These are phyloP conservation scores for Dothidotthia symphoricarpi DNA, from an alignment of 2,329 filamentous ascomycete genomes.

Conservation along the genomic window DNA sequence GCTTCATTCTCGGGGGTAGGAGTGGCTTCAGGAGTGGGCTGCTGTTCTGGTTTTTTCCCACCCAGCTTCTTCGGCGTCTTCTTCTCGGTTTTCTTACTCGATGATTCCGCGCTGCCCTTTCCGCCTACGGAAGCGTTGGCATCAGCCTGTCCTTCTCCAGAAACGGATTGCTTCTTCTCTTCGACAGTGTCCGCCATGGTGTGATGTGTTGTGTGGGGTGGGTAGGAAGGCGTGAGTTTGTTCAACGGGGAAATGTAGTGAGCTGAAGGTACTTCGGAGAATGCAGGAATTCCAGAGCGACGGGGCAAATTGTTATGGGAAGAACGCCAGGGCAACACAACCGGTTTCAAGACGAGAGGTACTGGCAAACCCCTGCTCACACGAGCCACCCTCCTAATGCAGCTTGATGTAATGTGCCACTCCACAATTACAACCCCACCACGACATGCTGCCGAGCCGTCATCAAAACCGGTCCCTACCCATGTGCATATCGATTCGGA, in stretches of 20 bases:
- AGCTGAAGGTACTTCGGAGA: slow-evolving; percentile 16
- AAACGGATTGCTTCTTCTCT: slow-evolving; percentile 38
- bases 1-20: slow-evolving; percentile 48
- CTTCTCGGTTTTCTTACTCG: slow-evolving; percentile 48
- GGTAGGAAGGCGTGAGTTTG: slow-evolving; percentile 7
- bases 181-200: slow-evolving; percentile 42
- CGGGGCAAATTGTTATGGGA: slow-evolving; percentile 35
- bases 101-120: slow-evolving; percentile 40
- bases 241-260: slow-evolving; percentile 11
- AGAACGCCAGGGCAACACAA: slow-evolving; percentile 31
- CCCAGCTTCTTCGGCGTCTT: slow-evolving; percentile 53
- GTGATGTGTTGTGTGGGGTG: slow-evolving; percentile 13
- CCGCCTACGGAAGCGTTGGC: slow-evolving; percentile 38
- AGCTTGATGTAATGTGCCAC: slow-evolving; percentile 42
- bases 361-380: slow-evolving; percentile 32
- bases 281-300: slow-evolving; percentile 18
- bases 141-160: slow-evolving; percentile 41
- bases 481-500: slow-evolving; percentile 19
- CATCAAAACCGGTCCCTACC: slow-evolving; percentile 35
- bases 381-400: slow-evolving; percentile 38
- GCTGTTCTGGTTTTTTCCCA: slow-evolving; percentile 46
- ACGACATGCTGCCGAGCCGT: slow-evolving; percentile 16
- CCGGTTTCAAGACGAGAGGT: slow-evolving; percentile 38
- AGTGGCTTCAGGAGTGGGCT: slow-evolving; percentile 50
- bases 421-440: slow-evolving; percentile 22